phyloP scores from a whole-genome alignment of 352 stramenopile species.

The Pythium graminicola region DNA sequence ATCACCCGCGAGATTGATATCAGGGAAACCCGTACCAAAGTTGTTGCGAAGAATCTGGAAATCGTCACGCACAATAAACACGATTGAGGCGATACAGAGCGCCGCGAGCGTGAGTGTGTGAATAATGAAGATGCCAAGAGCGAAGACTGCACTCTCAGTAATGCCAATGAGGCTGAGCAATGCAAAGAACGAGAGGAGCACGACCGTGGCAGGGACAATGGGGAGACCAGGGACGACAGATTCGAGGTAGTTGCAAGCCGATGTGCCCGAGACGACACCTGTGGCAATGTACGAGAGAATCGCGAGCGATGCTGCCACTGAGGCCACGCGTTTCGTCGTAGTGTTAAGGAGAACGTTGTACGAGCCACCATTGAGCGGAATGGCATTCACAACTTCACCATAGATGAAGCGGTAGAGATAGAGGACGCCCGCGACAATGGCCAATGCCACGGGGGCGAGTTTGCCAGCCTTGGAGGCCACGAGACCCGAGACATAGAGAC shows the following conservation, averaged over 20 bases:
- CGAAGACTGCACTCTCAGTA: slow-evolving; percentile 88
- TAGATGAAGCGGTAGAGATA: slow-evolving; percentile 93
- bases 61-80: slow-evolving; percentile 80
- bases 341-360: slow-evolving; percentile 96
- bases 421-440: slow-evolving; percentile 84
- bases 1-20: slow-evolving; percentile 82
- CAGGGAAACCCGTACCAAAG: slow-evolving; percentile 77
- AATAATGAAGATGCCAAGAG: slow-evolving; percentile 87
- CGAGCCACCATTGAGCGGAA: slow-evolving; percentile 93
- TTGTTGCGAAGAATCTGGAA: slow-evolving; percentile 76
- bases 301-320: slow-evolving; percentile 89
- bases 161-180: slow-evolving; percentile 89
- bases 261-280: slow-evolving; percentile 84
- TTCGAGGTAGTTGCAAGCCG: slow-evolving; percentile 81
- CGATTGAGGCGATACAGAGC: slow-evolving; percentile 69
- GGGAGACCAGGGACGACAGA: slow-evolving; percentile 67
- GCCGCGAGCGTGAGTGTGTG: slow-evolving; percentile 82
- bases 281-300: slow-evolving; percentile 97
- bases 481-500: slow-evolving; percentile 85
- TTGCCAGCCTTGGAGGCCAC: slow-evolving; percentile 86
- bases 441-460: slow-evolving; percentile 85
- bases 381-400: slow-evolving; percentile 89
- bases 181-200: slow-evolving; percentile 90
- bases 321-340: slow-evolving; percentile 90
- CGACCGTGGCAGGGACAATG: slow-evolving; percentile 72